Evolutionary conservation across 352 stramenopile genomes (phyloP), one percentile per base, ranked within the genome.

Genomic region (Pythium rhizo-oryzae): DNA sequence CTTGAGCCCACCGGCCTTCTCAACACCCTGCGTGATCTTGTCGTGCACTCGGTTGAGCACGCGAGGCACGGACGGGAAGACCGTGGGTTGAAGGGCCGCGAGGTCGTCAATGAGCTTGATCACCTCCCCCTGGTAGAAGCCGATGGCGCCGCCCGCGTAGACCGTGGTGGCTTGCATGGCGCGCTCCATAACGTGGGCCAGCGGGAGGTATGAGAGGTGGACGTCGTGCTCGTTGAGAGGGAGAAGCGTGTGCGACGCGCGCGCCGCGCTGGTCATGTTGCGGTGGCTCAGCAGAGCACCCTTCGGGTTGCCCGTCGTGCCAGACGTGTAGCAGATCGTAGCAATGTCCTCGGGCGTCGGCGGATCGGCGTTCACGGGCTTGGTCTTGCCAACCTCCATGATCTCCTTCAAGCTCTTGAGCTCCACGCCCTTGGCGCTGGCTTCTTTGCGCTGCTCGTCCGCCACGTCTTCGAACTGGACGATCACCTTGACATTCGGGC

Each of bases 131-230:
- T 93, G 83, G 65, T 77, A 87, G 44, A 87, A 85, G 0, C 79
- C 41, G 94, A 90, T 47, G 79, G 81, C 41, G 80, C 92, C 65
- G 85, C 96, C 51, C 72, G 89, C 47, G 72, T 78, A 73, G 97
- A 94, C 12, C 84, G 98, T 86, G 25, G 84, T 82, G 16, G 76
- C 85, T 2, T 96, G 89, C 23, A 98, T 82, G 2, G 90, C 74
- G 8, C 96, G 85, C 81, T 99, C 97, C 62, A 98, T 98, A 35
- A 99, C 96, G 75, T 99, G 97, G 0, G 96, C 84, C 23, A 99
- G 74, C n/a, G 96, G 97, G 35, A 99, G 77, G 77, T 99, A 99
- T 21, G 89, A 97, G 18, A 67, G 50, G 16, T 67, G 60, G 24
- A 67, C 60, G 30, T 78, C 62, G 25, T 66, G 46, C 35, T 77